Percentiles rank a stretch among this genome's conserved stretches.
These are phyloP conservation scores for Aspergillus fumigatiaffinis DNA, from an alignment of 2,329 filamentous ascomycete genomes.

Conservation along the genomic window DNA sequence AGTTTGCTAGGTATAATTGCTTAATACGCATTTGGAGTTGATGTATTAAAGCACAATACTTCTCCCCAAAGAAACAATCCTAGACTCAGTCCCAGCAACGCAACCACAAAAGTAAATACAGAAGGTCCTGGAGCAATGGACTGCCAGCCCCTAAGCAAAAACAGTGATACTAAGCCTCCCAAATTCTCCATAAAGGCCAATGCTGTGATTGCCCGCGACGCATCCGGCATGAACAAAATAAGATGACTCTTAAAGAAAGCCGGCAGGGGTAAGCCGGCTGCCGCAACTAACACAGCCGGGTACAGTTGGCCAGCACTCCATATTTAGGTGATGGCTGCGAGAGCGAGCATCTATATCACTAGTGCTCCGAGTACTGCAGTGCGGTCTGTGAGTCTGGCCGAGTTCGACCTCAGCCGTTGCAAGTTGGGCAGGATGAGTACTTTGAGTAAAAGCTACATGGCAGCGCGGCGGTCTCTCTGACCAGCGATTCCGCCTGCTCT, in stretches of 20 bases:
- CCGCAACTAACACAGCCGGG: neutral
- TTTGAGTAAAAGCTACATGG: neutral
- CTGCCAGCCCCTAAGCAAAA: neutral
- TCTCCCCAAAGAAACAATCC: neutral
- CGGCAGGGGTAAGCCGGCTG: neutral
- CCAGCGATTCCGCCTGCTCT: neutral
- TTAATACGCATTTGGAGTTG: neutral
- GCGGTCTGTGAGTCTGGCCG: neutral
- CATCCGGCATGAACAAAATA: neutral
- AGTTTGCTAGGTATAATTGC: neutral
- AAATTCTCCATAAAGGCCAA: neutral
- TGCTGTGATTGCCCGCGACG: neutral
- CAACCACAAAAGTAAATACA: neutral
- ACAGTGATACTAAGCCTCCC: neutral
- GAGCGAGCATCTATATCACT: neutral
- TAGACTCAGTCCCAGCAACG: neutral
- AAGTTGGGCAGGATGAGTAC: neutral
- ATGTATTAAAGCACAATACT: neutral
- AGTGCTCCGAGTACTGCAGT: neutral
- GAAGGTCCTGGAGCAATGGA: neutral
- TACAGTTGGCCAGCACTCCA: neutral
- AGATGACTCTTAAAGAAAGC: neutral
- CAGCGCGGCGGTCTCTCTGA: neutral
- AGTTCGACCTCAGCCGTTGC: neutral
- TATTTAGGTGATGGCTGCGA: neutral